phyloP scores from a whole-genome alignment of 2,329 filamentous ascomycete species.

The Hirsutella minnesotensis region DNA sequence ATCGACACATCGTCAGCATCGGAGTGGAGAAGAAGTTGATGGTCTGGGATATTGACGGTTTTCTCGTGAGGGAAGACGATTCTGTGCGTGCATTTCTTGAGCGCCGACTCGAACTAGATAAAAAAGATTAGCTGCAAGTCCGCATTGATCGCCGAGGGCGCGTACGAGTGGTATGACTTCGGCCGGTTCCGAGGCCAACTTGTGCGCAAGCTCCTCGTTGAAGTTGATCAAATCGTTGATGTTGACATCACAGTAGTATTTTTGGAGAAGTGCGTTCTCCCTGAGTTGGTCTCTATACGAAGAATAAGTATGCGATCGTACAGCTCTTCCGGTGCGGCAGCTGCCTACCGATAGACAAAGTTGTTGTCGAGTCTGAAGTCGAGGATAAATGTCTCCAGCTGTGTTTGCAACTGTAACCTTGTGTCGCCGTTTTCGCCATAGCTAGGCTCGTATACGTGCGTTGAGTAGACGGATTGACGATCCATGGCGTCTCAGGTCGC shows the following conservation, averaged over 20 bases:
- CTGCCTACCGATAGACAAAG: constrained; percentile 76
- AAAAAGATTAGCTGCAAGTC: not conserved
- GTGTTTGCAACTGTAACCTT: constrained; percentile 59
- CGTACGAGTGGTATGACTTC: constrained; percentile 84
- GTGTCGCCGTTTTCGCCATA: constrained; percentile 56
- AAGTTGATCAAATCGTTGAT: constrained; percentile 92
- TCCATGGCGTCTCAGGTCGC: constrained; percentile 49
- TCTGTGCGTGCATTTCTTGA: constrained; percentile 83
- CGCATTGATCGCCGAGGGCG: not conserved
- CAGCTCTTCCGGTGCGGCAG: no score
- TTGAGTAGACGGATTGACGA: constrained; percentile 73
- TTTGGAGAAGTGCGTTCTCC: constrained; percentile 88
- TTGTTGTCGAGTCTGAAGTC: constrained; percentile 89
- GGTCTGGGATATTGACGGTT: constrained; percentile 64
- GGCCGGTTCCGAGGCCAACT: constrained; percentile 76
- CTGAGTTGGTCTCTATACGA: constrained; percentile 72
- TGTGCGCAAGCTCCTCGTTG: constrained; percentile 88
- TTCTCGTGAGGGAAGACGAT: constrained; percentile 76
- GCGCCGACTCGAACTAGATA: constrained; percentile 71
- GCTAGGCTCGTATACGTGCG: constrained; percentile 65
- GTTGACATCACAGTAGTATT: constrained; percentile 93
- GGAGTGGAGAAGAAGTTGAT: constrained; percentile 91
- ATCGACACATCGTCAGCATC: constrained; percentile 85
- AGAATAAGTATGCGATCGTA: constrained; percentile 4
- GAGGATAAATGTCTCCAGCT: constrained; percentile 82